Conservation (phyloP, 352 stramenopile genomes). For the Pythium phragmiticola region DNA sequence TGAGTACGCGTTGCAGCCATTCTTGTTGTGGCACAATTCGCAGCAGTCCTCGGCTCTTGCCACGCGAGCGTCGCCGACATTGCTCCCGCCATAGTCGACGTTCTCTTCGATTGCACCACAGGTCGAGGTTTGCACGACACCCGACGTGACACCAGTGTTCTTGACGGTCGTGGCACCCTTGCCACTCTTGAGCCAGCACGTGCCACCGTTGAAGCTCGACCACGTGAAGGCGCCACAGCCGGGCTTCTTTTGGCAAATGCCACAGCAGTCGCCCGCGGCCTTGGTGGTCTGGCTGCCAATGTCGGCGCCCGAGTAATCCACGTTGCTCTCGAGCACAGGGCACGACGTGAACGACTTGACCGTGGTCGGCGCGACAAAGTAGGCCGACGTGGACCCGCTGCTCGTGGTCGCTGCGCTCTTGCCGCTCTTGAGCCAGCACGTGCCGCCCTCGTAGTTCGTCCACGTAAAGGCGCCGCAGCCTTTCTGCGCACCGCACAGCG, state of each 20-base stretch:
- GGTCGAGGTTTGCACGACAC: not conserved
- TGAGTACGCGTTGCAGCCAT: not conserved
- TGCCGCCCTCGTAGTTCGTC: conserved; percentile 53
- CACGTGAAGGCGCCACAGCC: conserved; percentile 17
- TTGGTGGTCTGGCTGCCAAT: too few species aligned
- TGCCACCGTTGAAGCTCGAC: conserved; percentile 25
- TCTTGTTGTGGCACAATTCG: too few species aligned
- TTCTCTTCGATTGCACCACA: not conserved
- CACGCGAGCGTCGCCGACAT: not conserved
- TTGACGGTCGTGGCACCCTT: not conserved
- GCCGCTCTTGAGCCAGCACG: conserved; percentile 53
- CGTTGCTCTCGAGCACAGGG: not conserved
- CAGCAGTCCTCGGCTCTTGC: not conserved
- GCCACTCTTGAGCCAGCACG: conserved; percentile 30
- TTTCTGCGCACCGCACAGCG: too few species aligned
- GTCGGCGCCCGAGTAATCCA: not conserved
- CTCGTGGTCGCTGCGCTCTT: too few species aligned
- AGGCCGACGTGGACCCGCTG: too few species aligned
- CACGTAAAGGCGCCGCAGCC: too few species aligned
- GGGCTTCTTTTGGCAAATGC: not conserved
- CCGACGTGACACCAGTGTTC: not conserved
- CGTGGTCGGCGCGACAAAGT: too few species aligned
- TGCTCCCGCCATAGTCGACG: not conserved
- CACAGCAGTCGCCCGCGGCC: not conserved
- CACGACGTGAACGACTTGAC: too few species aligned